Evolutionary conservation across 2,329 filamentous ascomycete species (phyloP).

Genomic region (Aspergillus novofumigatus): DNA sequence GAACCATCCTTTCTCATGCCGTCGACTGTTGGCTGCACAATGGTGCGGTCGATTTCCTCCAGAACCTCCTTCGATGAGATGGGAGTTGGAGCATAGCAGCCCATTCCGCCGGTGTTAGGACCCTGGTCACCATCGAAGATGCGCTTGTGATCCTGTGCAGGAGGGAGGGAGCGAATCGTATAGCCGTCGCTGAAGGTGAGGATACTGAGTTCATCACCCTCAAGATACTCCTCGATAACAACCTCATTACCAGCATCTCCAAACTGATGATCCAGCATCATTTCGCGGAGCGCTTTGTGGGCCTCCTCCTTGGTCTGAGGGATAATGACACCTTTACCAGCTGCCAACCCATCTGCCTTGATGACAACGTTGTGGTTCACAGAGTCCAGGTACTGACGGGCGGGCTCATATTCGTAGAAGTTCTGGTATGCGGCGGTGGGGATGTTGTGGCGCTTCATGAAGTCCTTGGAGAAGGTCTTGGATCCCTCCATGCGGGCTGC

Average conservation of each 20-base stretch:
- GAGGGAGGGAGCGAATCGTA: conserved; percentile 75
- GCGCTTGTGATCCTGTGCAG: conserved; percentile 95
- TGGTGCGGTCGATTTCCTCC: conserved; percentile 70
- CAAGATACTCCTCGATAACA: conserved; percentile 90
- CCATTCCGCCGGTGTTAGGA: conserved; percentile 96
- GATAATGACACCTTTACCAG: conserved; percentile 93
- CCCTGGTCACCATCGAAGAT: conserved; percentile 86
- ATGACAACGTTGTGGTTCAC: conserved; percentile 76
- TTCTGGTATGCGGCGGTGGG: conserved; percentile 89
- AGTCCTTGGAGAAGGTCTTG: conserved; percentile 97
- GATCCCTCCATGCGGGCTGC: conserved; percentile 91
- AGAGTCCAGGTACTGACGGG: conserved; percentile 68
- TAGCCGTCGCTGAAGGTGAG: conserved; percentile 88
- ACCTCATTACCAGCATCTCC: conserved; percentile 83
- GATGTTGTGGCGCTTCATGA: conserved; percentile 87
- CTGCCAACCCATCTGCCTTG: conserved; percentile 88
- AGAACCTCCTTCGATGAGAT: conserved; percentile 73
- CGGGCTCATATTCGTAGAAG: conserved; percentile 72
- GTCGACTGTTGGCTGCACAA: conserved; percentile 84
- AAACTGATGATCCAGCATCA: conserved; percentile 87
- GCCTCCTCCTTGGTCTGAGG: conserved; percentile 79
- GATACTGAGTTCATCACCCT: conserved; percentile 88
- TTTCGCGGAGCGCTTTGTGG: conserved; percentile 72
- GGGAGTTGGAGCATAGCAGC: conserved; percentile 88
- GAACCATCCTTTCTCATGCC: conserved; percentile 76